Percentiles rank a stretch among this genome's conserved stretches.
These are phyloP conservation scores for Triticum turgidum DNA, from an alignment of 176 grass and related monocot genomes.

Conservation along the genomic window DNA sequence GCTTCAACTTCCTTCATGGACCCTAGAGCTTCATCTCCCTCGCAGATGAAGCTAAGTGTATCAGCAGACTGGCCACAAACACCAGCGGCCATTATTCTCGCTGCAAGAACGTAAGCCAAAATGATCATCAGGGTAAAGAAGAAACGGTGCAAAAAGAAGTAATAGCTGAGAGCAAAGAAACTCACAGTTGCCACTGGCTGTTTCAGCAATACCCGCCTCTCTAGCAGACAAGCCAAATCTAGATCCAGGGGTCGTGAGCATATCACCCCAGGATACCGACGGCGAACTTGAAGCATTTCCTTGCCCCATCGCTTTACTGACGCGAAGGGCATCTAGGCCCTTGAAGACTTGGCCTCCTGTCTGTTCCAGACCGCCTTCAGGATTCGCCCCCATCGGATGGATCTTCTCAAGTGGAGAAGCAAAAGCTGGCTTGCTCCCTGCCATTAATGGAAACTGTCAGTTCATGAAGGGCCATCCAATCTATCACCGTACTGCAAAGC, in stretches of 20 bases:
- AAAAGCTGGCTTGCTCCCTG: constrained; percentile 43
- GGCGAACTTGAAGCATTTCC: constrained; percentile 22
- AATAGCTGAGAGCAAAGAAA: constrained; percentile 10
- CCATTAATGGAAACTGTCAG: constrained; percentile 33
- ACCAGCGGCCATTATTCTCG: constrained; percentile 31
- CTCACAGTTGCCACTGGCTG: constrained; percentile 47
- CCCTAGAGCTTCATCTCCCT: constrained; percentile 52
- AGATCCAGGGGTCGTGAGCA: constrained; percentile 30
- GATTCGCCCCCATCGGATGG: constrained; percentile 30
- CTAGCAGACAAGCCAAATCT: constrained; percentile 30
- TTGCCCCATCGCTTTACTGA: constrained; percentile 34
- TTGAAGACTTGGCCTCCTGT: constrained; percentile 32
- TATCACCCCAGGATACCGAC: constrained; percentile 36
- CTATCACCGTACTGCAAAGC: constrained; percentile 23
- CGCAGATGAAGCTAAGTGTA: constrained; percentile 32
- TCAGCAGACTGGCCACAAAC: constrained; percentile 39
- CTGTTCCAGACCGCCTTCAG: constrained; percentile 31
- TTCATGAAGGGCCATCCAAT: constrained; percentile 37
- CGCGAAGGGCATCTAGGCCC: constrained; percentile 33
- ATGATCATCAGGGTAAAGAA: background rate
- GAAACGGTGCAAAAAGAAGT: background rate
- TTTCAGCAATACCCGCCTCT: constrained; percentile 28
- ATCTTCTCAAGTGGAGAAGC: constrained; percentile 55
- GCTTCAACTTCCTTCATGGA: constrained; percentile 79
- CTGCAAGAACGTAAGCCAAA: constrained; percentile 38